phyloP scores from a whole-genome alignment of 1,139 yeast species.

The Scheffersomyces quercinus region DNA sequence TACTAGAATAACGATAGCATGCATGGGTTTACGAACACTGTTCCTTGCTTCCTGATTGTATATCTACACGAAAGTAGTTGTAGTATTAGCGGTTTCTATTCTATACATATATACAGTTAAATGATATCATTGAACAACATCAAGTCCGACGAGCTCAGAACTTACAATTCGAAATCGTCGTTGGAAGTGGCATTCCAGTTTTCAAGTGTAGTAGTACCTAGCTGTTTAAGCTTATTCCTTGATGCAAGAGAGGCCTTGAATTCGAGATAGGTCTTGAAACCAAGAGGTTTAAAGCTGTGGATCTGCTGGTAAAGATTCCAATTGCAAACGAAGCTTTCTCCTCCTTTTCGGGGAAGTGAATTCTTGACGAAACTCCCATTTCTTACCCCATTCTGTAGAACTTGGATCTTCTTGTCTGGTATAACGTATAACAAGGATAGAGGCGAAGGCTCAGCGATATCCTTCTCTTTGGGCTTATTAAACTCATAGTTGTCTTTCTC shows the following conservation, averaged over 20 bases:
- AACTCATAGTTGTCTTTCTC: constrained; percentile 25
- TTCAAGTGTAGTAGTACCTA: constrained; percentile 22
- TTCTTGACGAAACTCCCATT: constrained; percentile 51
- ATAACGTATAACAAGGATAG: constrained; percentile 36
- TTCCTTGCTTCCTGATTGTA: not conserved
- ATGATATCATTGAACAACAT: not conserved
- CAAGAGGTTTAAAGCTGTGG: constrained; percentile 10
- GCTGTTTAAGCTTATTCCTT: constrained; percentile 25
- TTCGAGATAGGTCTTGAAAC: constrained; percentile 19
- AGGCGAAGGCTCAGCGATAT: constrained; percentile 31
- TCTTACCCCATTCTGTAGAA: constrained; percentile 53
- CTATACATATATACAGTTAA: not conserved
- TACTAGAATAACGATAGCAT: not conserved
- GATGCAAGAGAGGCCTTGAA: constrained; percentile 24
- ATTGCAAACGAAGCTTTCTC: constrained; percentile 45
- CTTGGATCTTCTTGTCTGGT: constrained; percentile 31
- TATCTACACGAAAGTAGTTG: constrained; percentile 2
- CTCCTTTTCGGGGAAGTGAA: constrained; percentile 44
- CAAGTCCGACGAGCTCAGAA: no score
- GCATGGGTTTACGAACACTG: not conserved
- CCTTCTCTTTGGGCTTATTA: constrained; percentile 21
- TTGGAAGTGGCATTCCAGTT: constrained; percentile 32
- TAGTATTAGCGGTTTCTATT: not conserved
- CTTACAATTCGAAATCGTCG: constrained; percentile 31
- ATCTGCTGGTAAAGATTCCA: constrained; percentile 20